phyloP scores from a whole-genome alignment of 2,329 filamentous ascomycete species.

The Onygenales sp. region DNA sequence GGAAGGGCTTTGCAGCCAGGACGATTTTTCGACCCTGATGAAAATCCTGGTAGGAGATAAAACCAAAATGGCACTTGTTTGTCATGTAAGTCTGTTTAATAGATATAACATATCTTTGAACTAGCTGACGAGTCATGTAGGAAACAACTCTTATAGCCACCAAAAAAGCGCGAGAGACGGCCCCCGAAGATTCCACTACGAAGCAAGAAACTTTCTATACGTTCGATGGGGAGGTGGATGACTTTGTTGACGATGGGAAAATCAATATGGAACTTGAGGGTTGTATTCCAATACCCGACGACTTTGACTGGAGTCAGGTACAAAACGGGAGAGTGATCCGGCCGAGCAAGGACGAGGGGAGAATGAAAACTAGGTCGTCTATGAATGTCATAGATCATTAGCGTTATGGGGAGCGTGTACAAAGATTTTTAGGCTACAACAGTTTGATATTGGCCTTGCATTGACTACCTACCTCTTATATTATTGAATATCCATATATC shows the following conservation, averaged over 20 bases:
- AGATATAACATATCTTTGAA: neutral
- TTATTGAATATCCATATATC: too few species aligned
- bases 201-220: neutral
- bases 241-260: neutral
- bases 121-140: neutral
- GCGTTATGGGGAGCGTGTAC: neutral
- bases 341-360: neutral
- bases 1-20: slow-evolving; percentile 5
- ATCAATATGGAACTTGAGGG: neutral
- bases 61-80: slow-evolving; percentile 5
- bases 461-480: too few species aligned
- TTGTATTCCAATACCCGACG: neutral
- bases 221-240: neutral
- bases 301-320: neutral
- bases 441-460: too few species aligned
- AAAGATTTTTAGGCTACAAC: too few species aligned
- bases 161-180: neutral
- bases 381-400: neutral
- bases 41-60: slow-evolving; percentile 1
- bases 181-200: too few species aligned
- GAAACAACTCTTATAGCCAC: neutral
- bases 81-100: slow-evolving; percentile 6
- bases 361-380: neutral
- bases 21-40: slow-evolving; percentile 6
- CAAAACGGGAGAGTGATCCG: neutral